phyloP scores from a whole-genome alignment of 208 protist species.

The Crithidia bombi region DNA sequence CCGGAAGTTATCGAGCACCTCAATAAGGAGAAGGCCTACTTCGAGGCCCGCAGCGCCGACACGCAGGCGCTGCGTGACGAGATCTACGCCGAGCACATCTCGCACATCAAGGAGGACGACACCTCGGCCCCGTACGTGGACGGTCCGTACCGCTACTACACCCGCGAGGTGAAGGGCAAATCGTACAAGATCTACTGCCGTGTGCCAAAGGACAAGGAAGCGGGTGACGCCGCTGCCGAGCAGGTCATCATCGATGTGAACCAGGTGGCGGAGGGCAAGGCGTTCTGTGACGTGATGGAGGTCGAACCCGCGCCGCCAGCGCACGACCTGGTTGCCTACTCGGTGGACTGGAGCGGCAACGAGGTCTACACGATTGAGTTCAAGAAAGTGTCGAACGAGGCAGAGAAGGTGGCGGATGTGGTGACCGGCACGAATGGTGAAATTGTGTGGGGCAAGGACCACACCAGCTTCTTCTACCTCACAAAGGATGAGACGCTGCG shows the following conservation, averaged over 20 bases:
- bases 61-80: slow-evolving; percentile 55
- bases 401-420: slow-evolving; percentile 41
- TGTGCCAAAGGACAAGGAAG: slow-evolving; percentile 47
- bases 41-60: slow-evolving; percentile 66
- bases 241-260: slow-evolving; percentile 88
- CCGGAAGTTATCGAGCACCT: slow-evolving; percentile 84
- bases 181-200: slow-evolving; percentile 92
- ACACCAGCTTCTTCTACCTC: slow-evolving; percentile 80
- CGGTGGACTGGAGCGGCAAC: slow-evolving; percentile 83
- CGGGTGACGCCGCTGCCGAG: slow-evolving; percentile 58
- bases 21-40: slow-evolving; percentile 82
- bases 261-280: slow-evolving; percentile 77
- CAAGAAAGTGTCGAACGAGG: slow-evolving; percentile 28
- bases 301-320: slow-evolving; percentile 60
- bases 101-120: slow-evolving; percentile 88
- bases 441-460: slow-evolving; percentile 73
- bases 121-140: slow-evolving; percentile 74
- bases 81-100: slow-evolving; percentile 87
- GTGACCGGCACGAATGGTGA: slow-evolving; percentile 76
- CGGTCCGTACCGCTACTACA: slow-evolving; percentile 84
- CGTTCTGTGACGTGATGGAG: slow-evolving; percentile 73
- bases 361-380: slow-evolving; percentile 88
- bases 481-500: slow-evolving; percentile 82
- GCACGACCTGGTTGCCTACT: slow-evolving; percentile 79
- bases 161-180: slow-evolving; percentile 75